Base-by-base conservation (phyloP, 306 rosid species). In the Lotus japonicus region DNA sequence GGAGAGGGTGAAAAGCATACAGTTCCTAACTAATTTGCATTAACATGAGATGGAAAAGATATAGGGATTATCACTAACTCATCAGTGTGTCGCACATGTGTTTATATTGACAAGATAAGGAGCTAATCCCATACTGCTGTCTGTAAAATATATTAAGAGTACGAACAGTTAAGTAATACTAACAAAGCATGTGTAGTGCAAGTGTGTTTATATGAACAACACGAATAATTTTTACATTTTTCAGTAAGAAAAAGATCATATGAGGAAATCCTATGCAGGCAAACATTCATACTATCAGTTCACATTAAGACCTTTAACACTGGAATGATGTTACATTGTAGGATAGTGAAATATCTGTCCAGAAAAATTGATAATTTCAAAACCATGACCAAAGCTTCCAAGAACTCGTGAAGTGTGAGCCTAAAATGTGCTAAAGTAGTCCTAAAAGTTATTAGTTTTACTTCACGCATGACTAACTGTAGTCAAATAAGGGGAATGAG, bases 361-460 rank as follows among this genome's bases (percentile, higher is more conserved):
- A 21, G 18, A 55, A 61, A 17, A 70, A 42, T 36, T 33, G 12
- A 55, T 35, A 60, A 35, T 5, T 8, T 64, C 5, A 73, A 73
- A 53, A 23, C 18, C 41, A 35, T 7, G 54, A 55, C 31, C 55
- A 58, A 52, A 51, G 53, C 21, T 50, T 66, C 53, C 66, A 51
- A 41, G 36, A 44, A 16, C 46, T 9, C 7, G n/a, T n/a, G n/a
- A n/a, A n/a, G n/a, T 7, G 4, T 8, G 23, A 61, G 62, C 38
- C 50, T 35, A 15, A 58, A 62, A 41, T 12, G 43, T 41, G 45
- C 8, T 19, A 43, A 0, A 6, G 10, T 26, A 13, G 17, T 58
- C 53, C 80, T 58, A 5, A 7, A 75, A 36, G 8, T 74, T 50
- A 7, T 68, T 57, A 73, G n/a, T 53, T 73, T 73, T 64, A 18